Evolutionary conservation across 2,329 filamentous ascomycete species (phyloP), one percentile per base, ranked within the genome.

Genomic region (Fusarium camptoceras): DNA sequence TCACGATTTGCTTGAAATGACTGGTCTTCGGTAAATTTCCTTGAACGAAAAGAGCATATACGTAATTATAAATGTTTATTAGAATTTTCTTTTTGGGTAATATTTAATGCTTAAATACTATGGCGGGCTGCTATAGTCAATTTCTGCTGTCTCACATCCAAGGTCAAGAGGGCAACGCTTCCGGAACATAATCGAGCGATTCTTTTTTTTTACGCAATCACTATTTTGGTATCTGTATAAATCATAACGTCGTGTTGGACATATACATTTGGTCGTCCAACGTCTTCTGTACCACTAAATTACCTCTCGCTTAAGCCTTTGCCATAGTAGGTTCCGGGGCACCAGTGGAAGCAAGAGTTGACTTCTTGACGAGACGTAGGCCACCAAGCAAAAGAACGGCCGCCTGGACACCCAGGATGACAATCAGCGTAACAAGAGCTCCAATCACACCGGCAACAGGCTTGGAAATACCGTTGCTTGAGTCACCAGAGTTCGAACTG

Each of bases 371-470:
- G 22, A 87, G 70, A 25, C 82, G 82, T 65, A 86, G 71, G 14
- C 85, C 84, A 8, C 79, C 81, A 8, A 83, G 16, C 18, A 80
- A 72, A 73, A 85, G 77, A 44, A 85, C 75, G 16, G 84, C 75
- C 12, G 77, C 82, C 76, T 85, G 80, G 22, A 84, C 39, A 16
- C 79, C 82, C 42, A 86, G 78, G 18, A 88, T 80, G 14, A 86
- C 83, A 12, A 82, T 81, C 8, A 88, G 78, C 0, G 86, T 87
- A 39, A 92, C 83, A 70, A 94, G 79, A 44, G 94, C 92, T 46
- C 93, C 90, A 53, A 97, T 94, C 8, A 95, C 93, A 54, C 94
- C 93, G 1, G 92, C 93, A n/a, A 94, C 89, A 8, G 88, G 85
- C 39, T 85, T 88, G 53, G 90, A 91, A 28, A 97, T 83, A 11